phyloP scores from a whole-genome alignment of 2,329 filamentous ascomycete species.

The Aspergillus brasiliensis region DNA sequence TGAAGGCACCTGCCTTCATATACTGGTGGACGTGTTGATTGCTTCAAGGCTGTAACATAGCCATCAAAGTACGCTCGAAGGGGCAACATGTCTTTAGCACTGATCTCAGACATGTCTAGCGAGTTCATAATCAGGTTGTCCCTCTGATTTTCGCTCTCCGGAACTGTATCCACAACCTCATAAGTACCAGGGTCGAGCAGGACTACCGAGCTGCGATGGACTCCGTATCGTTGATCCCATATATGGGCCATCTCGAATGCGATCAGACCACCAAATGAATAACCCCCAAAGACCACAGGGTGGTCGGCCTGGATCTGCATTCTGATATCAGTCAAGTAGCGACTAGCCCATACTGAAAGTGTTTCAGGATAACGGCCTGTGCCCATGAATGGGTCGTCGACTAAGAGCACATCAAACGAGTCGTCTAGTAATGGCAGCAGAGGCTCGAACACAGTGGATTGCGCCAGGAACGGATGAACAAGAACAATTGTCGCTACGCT shows the following conservation, averaged over 20 bases:
- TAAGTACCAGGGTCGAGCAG: slow-evolving; percentile 9
- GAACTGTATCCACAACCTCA: background rate
- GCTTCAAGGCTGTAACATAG: background rate
- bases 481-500: slow-evolving; percentile 8
- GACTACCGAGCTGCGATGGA: background rate
- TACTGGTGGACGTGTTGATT: background rate
- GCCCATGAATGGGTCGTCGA: slow-evolving; percentile 12
- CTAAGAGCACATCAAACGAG: slow-evolving; percentile 5
- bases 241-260: slow-evolving; percentile 10
- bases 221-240: background rate
- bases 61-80: background rate
- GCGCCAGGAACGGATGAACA: slow-evolving; percentile 10
- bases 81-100: background rate
- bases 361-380: background rate
- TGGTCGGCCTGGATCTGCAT: background rate
- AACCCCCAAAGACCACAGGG: slow-evolving; percentile 3
- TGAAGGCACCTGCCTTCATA: background rate
- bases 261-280: slow-evolving; percentile 10
- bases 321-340: background rate
- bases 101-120: background rate
- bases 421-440: slow-evolving; percentile 7
- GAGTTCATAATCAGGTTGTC: background rate
- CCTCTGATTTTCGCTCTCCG: background rate
- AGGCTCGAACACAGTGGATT: slow-evolving; percentile 2
- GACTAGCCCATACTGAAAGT: slow-evolving; percentile 1